Percentiles rank a stretch among this genome's conserved stretches.
These are phyloP conservation scores for Coffea humblotiana DNA, from an alignment of 305 asterid species.

Conservation along the genomic window DNA sequence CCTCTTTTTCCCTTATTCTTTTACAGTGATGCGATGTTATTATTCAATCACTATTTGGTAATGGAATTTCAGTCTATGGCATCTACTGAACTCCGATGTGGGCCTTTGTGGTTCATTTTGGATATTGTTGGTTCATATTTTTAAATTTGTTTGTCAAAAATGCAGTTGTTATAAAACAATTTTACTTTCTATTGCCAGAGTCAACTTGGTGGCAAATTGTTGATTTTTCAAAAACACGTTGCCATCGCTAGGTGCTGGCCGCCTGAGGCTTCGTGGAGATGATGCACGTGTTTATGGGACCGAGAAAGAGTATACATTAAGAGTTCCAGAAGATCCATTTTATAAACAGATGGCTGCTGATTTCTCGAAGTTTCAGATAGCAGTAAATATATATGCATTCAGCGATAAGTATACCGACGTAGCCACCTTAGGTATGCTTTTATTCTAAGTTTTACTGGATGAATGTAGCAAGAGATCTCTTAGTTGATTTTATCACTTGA, in stretches of 20 bases:
- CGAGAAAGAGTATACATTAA: constrained; percentile 82
- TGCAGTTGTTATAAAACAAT: constrained; percentile 2
- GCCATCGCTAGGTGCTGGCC: constrained; percentile 96
- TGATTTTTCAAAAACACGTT: constrained; percentile 85
- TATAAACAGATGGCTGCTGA: constrained; percentile 99
- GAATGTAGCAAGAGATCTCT: not conserved
- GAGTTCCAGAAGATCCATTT: constrained; percentile 95
- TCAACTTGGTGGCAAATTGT: constrained; percentile 94
- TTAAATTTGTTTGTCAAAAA: constrained; percentile 6
- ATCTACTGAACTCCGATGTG: constrained; percentile 1
- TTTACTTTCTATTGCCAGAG: constrained; percentile 56
- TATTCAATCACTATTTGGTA: not conserved
- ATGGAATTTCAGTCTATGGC: constrained; percentile 1
- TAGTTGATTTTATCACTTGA: not conserved
- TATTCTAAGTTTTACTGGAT: not conserved
- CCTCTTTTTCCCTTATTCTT: not conserved
- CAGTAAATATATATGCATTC: constrained; percentile 87
- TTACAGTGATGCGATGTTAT: not conserved
- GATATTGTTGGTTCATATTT: not conserved
- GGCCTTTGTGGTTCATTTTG: not conserved
- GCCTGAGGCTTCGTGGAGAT: constrained; percentile 90
- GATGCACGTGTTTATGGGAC: constrained; percentile 84
- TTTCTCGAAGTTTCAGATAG: constrained; percentile 89
- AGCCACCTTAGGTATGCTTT: constrained; percentile 78
- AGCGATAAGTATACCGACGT: constrained; percentile 89